Percentiles rank a stretch among this genome's conserved stretches.
These are phyloP conservation scores for Microascus cirrosus DNA, from an alignment of 2,329 filamentous ascomycete genomes.

Conservation along the genomic window DNA sequence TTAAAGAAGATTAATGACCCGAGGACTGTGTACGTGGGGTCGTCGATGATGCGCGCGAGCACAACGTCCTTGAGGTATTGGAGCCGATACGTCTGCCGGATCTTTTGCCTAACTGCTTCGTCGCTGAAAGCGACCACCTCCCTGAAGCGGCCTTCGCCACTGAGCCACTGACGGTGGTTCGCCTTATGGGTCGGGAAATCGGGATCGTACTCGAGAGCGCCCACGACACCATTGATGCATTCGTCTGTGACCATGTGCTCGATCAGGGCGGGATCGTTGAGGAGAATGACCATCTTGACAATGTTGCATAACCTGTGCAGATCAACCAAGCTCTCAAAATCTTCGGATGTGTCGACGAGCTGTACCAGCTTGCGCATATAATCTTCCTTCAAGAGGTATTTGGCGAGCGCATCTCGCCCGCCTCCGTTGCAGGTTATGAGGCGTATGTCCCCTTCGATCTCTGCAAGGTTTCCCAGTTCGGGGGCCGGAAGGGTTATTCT, in stretches of 20 bases:
- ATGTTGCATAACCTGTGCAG: constrained; percentile 92
- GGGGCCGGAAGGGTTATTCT: constrained; percentile 66
- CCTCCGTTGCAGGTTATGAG: constrained; percentile 61
- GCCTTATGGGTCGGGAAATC: constrained; percentile 97
- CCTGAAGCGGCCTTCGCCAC: constrained; percentile 82
- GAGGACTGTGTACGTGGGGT: constrained; percentile 93
- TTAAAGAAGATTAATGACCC: constrained; percentile 99
- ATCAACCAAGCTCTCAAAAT: constrained; percentile 76
- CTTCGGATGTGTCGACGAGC: constrained; percentile 78
- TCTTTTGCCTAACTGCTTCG: constrained; percentile 70
- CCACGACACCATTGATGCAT: constrained; percentile 82
- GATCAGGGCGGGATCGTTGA: constrained; percentile 92
- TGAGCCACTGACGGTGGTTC: constrained; percentile 88
- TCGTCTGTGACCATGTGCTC: constrained; percentile 87
- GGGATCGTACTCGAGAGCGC: constrained; percentile 92
- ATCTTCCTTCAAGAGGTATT: constrained; percentile 74
- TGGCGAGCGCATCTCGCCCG: constrained; percentile 77
- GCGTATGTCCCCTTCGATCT: constrained; percentile 79
- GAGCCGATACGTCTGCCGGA: constrained; percentile 89
- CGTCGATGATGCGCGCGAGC: constrained; percentile 86
- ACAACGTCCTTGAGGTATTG: constrained; percentile 99
- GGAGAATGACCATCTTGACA: constrained; percentile 88
- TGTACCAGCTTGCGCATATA: constrained; percentile 83
- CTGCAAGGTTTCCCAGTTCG: constrained; percentile 68
- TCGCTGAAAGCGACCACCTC: constrained; percentile 93